Percentiles rank a stretch among this genome's conserved stretches.
Conservation (phyloP, 2,329 filamentous ascomycete genomes). For the Mycosphaerella arachidis region DNA sequence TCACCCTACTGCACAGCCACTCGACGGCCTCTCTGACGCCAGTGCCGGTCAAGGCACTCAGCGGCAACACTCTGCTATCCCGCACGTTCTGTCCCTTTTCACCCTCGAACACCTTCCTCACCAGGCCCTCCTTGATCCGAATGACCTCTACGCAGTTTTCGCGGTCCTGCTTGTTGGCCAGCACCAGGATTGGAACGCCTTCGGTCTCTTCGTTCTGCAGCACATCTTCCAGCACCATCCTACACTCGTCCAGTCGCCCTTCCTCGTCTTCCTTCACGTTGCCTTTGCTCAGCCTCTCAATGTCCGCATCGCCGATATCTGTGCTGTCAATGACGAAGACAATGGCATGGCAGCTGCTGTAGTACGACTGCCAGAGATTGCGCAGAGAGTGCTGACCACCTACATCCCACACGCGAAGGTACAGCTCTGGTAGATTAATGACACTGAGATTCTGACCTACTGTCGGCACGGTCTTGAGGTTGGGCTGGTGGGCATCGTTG, state of each 20-base stretch:
- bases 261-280: constrained; percentile 27
- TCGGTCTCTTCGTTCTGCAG: constrained; percentile 81
- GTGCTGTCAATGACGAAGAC: constrained; percentile 96
- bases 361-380: constrained; percentile 93
- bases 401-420: constrained; percentile 98
- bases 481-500: constrained; percentile 59
- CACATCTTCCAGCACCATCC: constrained; percentile 83
- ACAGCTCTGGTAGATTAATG: constrained; percentile 86
- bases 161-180: constrained; percentile 96
- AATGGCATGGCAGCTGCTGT: constrained; percentile 88
- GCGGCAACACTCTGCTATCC: constrained; percentile 84
- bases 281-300: constrained; percentile 47
- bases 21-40: constrained; percentile 95
- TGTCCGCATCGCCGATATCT: constrained; percentile 79
- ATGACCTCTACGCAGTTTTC: constrained; percentile 98
- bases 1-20: constrained; percentile 86
- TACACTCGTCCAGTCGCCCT: constrained; percentile 78
- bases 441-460: constrained; percentile 96
- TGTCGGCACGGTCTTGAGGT: constrained; percentile 83
- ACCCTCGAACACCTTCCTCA: constrained; percentile 92
- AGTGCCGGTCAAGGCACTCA: constrained; percentile 77
- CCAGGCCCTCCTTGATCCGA: constrained; percentile 91
- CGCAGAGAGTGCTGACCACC: constrained; percentile 87
- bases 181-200: constrained; percentile 82
- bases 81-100: constrained; percentile 81